A percentile compares a stretch with the other conserved stretches of the same genome.
phyloP scores from a whole-genome alignment of 164 flowering plant genomes.

The Magnolia kwangsiensis region DNA sequence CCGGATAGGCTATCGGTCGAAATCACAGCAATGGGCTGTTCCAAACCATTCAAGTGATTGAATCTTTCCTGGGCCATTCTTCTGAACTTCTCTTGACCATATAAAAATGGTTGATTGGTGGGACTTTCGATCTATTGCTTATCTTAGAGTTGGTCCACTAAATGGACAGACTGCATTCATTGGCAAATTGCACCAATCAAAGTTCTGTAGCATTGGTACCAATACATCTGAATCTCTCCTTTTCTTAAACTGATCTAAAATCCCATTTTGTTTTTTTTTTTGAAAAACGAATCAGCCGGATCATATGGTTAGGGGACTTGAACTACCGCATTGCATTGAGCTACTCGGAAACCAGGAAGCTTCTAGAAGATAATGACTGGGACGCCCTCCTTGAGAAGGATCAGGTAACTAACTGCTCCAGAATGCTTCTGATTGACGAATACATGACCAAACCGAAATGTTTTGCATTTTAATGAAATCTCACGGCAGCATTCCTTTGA shows the following conservation, averaged over 20 bases:
- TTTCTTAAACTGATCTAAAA: background rate
- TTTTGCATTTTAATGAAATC: no score
- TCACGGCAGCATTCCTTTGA: background rate
- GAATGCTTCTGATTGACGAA: no score
- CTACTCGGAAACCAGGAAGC: conserved; percentile 53
- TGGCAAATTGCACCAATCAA: background rate
- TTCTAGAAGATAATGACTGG: conserved; percentile 62
- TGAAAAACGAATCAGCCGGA: conserved; percentile 39
- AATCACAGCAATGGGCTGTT: background rate
- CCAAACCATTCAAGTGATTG: background rate
- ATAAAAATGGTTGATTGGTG: background rate
- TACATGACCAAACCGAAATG: no score
- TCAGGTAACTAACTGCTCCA: conserved; percentile 44
- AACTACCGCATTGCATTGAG: conserved; percentile 79
- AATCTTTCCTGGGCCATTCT: no score
- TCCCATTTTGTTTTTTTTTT: background rate
- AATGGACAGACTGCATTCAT: background rate
- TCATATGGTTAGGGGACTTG: conserved; percentile 88
- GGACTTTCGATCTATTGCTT: background rate
- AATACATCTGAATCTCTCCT: background rate
- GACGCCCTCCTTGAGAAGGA: conserved; percentile 70
- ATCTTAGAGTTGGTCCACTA: background rate
- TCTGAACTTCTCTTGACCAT: background rate
- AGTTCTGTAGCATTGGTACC: background rate
- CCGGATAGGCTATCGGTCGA: background rate